Evolutionary conservation across 169 alveolate genomes (phyloP), one percentile per base, ranked within the genome.

Genomic region (Plasmodium knowlesi): DNA sequence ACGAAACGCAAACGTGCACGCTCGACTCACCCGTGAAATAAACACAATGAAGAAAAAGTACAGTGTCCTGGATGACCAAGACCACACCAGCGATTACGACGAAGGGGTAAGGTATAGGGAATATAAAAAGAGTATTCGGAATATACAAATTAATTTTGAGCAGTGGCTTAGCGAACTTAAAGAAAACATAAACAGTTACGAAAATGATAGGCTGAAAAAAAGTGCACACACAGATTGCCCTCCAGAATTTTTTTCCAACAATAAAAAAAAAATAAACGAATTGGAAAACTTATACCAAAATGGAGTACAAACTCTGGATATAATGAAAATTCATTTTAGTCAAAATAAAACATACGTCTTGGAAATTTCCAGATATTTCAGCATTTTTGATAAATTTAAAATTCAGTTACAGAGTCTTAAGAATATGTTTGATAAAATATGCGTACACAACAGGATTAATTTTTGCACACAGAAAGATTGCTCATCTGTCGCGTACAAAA

Each of bases 301-400:
- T 79, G 94, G 94, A n/a, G 37, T 89, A 50, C 74, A 89, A 34
- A 89, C 67, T 22, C 72, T 89, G 71, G 76, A 79, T 39, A 25
- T 81, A 5, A 79, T 89, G 94, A 79, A 79, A 54, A 89, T 41
- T 79, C 71, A 89, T 80, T 89, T 89, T 79, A 80, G 83, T 41
- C 84, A 89, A 16, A 79, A 89, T 89, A 79, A 70, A 28, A 89
- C 94, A 9, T 89, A 89, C 82, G 30, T 71, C 22, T 16, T 80
- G 72, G 94, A 89, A 89, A 80, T 89, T 79, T 32, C 90, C 14
- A 89, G 94, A 89, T 89, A 72, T 80, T 46, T 78, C 22, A 80
- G 94, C 73, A 89, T 89, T 25, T 89, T 89, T 22, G 94, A 89
- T 28, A 89, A 89, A 89, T 89, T 89, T 79, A 89, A 53, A 89